Base-by-base conservation (phyloP, 2,329 filamentous ascomycete species). In the Beauveria scarabaeidicola region DNA sequence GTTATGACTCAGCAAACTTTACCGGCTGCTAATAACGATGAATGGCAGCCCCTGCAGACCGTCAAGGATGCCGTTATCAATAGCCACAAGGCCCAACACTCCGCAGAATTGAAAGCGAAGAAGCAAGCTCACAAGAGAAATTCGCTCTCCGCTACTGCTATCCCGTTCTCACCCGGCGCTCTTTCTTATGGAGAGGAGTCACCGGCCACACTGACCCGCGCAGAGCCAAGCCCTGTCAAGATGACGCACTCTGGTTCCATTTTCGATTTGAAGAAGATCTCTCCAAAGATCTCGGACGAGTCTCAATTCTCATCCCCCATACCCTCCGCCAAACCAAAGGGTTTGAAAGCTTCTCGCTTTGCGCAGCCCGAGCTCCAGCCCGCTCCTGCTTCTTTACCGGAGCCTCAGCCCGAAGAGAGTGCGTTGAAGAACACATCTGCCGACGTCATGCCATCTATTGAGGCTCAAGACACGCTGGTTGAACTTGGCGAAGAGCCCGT, bases 131-230 rank as follows among this genome's bases (percentile, higher is more conserved):
- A 54, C n/a, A 43, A 61, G 44, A 59, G 48, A 46, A 60, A 60
- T 11, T 85, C 85, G 3, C 76, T 92, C 25, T 92, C 89, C 40
- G 87, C 88, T 4, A 80, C 84, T 17, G 88, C 89, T 0, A 84
- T 83, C 66, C 81, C 88, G 0, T 95, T 94, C 69, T 80, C 77
- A 5, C 80, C 81, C 15, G 74, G 76, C 19, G 72, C 68, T 36
- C 63, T 68, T 64, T 61, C 72, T 61, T 65, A 67, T 41, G 60
- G 68, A 8, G 64, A 67, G n/a, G 63, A 61, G 32, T 65, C 68
- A 23, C 65, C 66, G 3, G 63, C 61, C 23, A 58, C 51, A 23
- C 13, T 54, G 13, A 55, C 44, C 25, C 58, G 51, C 41, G 52
- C 58, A 19, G 32, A 55, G 36, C 52, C 46, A 44, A 52, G 51